phyloP scores from a whole-genome alignment of 2,329 filamentous ascomycete genomes.

The Fusarium decemcellulare region DNA sequence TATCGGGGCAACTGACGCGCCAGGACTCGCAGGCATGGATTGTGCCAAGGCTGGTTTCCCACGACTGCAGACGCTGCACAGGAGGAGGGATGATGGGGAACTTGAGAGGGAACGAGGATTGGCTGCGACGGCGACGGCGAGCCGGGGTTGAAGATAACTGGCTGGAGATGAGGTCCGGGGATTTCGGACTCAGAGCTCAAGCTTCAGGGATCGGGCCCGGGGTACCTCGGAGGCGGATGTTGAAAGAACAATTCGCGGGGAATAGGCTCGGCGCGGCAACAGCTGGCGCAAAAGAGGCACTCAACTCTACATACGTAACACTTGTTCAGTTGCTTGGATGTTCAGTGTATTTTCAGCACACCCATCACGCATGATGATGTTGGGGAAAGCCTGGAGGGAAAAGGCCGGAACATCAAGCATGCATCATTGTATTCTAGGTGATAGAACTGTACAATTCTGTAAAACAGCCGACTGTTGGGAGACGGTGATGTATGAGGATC shows the following conservation, averaged over 20 bases:
- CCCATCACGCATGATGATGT: constrained; percentile 30
- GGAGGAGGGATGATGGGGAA: constrained; percentile 39
- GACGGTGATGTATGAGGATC: not conserved
- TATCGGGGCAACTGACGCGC: not conserved
- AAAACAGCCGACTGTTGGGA: not conserved
- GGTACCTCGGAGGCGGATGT: constrained; percentile 9
- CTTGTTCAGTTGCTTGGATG: constrained; percentile 41
- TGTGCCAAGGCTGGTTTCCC: constrained; percentile 3
- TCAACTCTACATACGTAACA: constrained; percentile 47
- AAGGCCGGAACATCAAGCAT: constrained; percentile 36
- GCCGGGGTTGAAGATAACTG: constrained; percentile 21
- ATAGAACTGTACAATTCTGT: constrained; percentile 45
- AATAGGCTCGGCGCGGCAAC: constrained; percentile 27
- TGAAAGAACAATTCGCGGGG: constrained; percentile 10
- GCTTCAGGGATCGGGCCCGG: constrained; percentile 3
- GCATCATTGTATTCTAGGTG: constrained; percentile 46
- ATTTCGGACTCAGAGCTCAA: constrained; percentile 1
- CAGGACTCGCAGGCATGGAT: constrained; percentile 3
- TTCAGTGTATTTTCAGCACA: constrained; percentile 44
- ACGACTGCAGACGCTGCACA: constrained; percentile 4
- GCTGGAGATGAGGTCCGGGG: constrained; percentile 13
- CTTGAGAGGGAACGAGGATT: constrained; percentile 40
- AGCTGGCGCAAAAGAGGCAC: constrained; percentile 43
- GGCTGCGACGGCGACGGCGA: constrained; percentile 32
- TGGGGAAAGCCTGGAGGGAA: constrained; percentile 27